Evolutionary conservation across 2,329 filamentous ascomycete genomes (phyloP).

Genomic region (Botrytis deweyae): DNA sequence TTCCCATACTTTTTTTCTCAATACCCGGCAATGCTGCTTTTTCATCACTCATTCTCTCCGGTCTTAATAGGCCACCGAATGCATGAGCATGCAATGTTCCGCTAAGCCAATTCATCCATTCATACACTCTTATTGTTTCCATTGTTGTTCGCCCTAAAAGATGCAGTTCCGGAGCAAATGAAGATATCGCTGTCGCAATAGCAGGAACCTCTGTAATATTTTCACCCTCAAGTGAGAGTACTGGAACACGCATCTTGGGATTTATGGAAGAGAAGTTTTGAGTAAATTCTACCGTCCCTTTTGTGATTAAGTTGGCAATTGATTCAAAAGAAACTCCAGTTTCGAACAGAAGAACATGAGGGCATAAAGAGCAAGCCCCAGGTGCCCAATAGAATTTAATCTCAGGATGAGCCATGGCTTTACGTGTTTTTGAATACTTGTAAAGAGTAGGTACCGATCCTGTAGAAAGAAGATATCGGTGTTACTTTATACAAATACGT

Average conservation of each 20-base stretch:
- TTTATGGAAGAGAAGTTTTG: constrained; percentile 31
- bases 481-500: neutral
- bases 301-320: constrained; percentile 21
- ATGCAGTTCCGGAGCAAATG: constrained; percentile 36
- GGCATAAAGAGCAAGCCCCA: constrained; percentile 38
- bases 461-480: neutral
- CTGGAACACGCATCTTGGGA: constrained; percentile 40
- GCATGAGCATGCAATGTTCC: constrained; percentile 38
- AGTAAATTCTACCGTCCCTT: constrained; percentile 24
- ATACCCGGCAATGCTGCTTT: constrained; percentile 26
- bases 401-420: constrained; percentile 9
- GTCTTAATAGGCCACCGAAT: constrained; percentile 36
- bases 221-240: constrained; percentile 35
- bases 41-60: constrained; percentile 35
- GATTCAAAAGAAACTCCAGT: constrained; percentile 30
- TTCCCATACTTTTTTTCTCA: constrained; percentile 29
- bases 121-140: constrained; percentile 39
- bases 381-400: constrained; percentile 37
- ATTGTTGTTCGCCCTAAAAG: constrained; percentile 37
- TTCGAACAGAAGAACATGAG: constrained; percentile 40
- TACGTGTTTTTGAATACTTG: neutral
- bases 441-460: neutral
- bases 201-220: constrained; percentile 41
- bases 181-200: constrained; percentile 34
- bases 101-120: constrained; percentile 42